phyloP scores from a whole-genome alignment of 2,329 filamentous ascomycete species.

The Botrytis pseudocinerea region DNA sequence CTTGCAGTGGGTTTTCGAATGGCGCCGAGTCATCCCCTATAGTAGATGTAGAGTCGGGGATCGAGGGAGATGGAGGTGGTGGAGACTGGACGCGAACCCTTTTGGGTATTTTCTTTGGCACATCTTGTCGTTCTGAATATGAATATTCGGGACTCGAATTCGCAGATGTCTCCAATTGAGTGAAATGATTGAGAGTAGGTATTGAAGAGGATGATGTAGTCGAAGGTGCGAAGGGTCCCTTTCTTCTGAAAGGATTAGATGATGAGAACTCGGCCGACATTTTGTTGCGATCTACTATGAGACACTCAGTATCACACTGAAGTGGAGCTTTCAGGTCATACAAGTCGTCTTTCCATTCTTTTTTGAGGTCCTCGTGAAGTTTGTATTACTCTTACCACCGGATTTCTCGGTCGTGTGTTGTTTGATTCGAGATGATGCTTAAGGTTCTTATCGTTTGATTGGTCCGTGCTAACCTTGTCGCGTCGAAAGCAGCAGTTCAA shows the following conservation, averaged over 20 bases:
- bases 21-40: slow-evolving; percentile 32
- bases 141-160: slow-evolving; percentile 24
- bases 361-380: slow-evolving; percentile 4
- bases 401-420: slow-evolving; percentile 24
- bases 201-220: slow-evolving; percentile 26
- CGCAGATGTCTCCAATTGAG: slow-evolving; percentile 18
- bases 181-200: slow-evolving; percentile 26
- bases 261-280: slow-evolving; percentile 39
- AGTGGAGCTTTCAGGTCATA: slow-evolving; percentile 21
- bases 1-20: slow-evolving; percentile 36
- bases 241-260: slow-evolving; percentile 42
- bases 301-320: slow-evolving; percentile 27
- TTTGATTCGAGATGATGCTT: slow-evolving; percentile 1
- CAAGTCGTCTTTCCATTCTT: slow-evolving; percentile 17
- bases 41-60: slow-evolving; percentile 52
- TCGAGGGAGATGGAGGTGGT: slow-evolving; percentile 52
- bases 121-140: slow-evolving; percentile 22
- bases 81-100: slow-evolving; percentile 68
- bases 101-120: slow-evolving; percentile 47
- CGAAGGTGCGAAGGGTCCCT: slow-evolving; percentile 27
- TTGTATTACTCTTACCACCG: slow-evolving; percentile 18
- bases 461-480: slow-evolving; percentile 1
- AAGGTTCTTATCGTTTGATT: slow-evolving; percentile 1
- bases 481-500: neutral
- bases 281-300: slow-evolving; percentile 23